phyloP scores from a whole-genome alignment of 2,329 filamentous ascomycete genomes.

The Exserohilum turcica region DNA sequence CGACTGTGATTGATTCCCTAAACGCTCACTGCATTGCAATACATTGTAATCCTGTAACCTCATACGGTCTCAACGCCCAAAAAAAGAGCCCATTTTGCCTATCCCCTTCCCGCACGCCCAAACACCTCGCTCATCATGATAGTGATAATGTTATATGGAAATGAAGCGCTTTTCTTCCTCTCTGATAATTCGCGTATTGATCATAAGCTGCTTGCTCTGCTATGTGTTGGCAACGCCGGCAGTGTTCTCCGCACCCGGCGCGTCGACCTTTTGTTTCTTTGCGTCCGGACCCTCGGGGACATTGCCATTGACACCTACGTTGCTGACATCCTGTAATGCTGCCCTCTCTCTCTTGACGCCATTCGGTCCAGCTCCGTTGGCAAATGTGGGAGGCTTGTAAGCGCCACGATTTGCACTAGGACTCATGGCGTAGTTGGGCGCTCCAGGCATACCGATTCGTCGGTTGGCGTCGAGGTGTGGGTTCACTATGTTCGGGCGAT shows the following conservation, averaged over 20 bases:
- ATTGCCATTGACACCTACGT: slow-evolving; percentile 40
- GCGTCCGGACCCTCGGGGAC: slow-evolving; percentile 40
- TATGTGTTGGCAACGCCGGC: slow-evolving; percentile 6
- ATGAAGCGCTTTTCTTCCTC: not conserved
- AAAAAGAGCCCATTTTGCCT: too few species aligned
- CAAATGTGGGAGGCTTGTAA: slow-evolving; percentile 53
- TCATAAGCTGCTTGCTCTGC: not conserved
- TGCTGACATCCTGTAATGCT: slow-evolving; percentile 54
- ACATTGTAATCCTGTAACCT: not conserved
- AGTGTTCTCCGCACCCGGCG: slow-evolving; percentile 33
- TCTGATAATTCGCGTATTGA: too few species aligned
- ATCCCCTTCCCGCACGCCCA: not conserved
- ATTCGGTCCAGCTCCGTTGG: slow-evolving; percentile 23
- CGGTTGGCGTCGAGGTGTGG: slow-evolving; percentile 54
- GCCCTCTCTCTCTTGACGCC: slow-evolving; percentile 40
- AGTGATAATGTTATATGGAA: not conserved
- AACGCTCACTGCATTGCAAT: not conserved
- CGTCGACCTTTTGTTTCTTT: slow-evolving; percentile 50
- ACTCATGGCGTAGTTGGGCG: slow-evolving; percentile 43
- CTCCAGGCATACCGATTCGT: slow-evolving; percentile 57
- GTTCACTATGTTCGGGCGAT: slow-evolving; percentile 53
- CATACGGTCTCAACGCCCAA: not conserved
- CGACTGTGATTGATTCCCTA: too few species aligned
- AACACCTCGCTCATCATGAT: not conserved
- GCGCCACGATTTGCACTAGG: slow-evolving; percentile 51